A percentile compares a stretch with the other conserved stretches of the same genome.
phyloP scores from a whole-genome alignment of 495 filamentous ascomycete species.

The Venustampulla echinocandica region DNA sequence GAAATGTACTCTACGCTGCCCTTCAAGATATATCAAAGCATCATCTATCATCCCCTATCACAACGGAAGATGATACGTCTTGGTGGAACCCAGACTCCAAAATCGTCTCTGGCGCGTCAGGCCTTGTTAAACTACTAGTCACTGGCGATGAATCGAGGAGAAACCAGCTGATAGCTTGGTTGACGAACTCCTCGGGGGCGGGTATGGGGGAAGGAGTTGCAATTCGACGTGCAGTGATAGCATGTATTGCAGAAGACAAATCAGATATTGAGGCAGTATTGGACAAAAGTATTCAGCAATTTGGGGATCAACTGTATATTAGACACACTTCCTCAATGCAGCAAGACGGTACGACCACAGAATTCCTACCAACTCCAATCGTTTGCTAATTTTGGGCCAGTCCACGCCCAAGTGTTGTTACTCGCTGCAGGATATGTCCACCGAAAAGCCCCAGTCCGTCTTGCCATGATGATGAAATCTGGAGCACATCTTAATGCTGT shows the following conservation, averaged over 20 bases:
- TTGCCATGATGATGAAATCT: slow-evolving; percentile 59
- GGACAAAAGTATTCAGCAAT: slow-evolving; percentile 58
- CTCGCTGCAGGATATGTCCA: slow-evolving; percentile 69
- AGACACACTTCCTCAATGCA: slow-evolving; percentile 70
- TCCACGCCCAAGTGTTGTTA: slow-evolving; percentile 70
- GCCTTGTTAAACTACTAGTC: slow-evolving; percentile 33
- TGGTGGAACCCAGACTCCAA: slow-evolving; percentile 31
- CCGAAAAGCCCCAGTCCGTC: slow-evolving; percentile 46
- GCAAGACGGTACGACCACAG: slow-evolving; percentile 61
- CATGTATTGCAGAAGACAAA: slow-evolving; percentile 45
- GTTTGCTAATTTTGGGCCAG: slow-evolving; percentile 35
- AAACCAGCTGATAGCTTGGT: slow-evolving; percentile 57
- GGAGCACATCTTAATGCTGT: slow-evolving; percentile 64
- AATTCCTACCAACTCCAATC: neutral
- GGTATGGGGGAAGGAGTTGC: slow-evolving; percentile 53
- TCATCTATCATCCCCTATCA: slow-evolving; percentile 15
- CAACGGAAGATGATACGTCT: slow-evolving; percentile 16
- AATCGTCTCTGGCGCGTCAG: slow-evolving; percentile 40
- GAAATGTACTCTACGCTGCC: slow-evolving; percentile 45
- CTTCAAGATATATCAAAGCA: slow-evolving; percentile 51
- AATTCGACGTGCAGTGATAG: slow-evolving; percentile 59
- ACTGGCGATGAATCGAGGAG: slow-evolving; percentile 29
- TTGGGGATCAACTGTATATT: slow-evolving; percentile 81
- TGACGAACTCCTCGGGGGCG: slow-evolving; percentile 53
- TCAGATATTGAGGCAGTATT: slow-evolving; percentile 48